A percentile compares a stretch with the other conserved stretches of the same genome.
Conservation (phyloP, 768 basidiomycete species). For the Leccinum olivaceopallidum region DNA sequence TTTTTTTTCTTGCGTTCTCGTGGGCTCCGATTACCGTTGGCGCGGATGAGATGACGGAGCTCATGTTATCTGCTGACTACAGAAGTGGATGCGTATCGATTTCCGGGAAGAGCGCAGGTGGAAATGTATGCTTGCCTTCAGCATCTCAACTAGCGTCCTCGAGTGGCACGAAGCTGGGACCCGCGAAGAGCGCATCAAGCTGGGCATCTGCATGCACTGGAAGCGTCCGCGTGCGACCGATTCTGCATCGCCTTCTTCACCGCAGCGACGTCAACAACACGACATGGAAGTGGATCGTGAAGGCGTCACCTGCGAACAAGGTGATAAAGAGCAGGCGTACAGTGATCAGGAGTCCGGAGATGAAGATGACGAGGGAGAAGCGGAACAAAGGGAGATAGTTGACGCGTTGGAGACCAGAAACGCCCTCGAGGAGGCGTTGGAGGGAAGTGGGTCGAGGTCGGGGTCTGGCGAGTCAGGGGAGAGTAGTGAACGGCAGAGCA, state of each 20-base stretch:
- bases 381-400: slow-evolving; percentile 52
- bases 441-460: slow-evolving; percentile 31
- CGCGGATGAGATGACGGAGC: background rate
- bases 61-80: slow-evolving; percentile 14
- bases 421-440: slow-evolving; percentile 60
- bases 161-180: slow-evolving; percentile 82
- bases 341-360: slow-evolving; percentile 47
- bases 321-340: slow-evolving; percentile 25
- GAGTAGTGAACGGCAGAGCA: slow-evolving; percentile 35
- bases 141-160: slow-evolving; percentile 76
- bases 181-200: slow-evolving; percentile 59
- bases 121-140: slow-evolving; percentile 86
- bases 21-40: background rate
- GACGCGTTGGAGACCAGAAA: slow-evolving; percentile 58
- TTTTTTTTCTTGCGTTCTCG: background rate
- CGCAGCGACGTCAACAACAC: slow-evolving; percentile 36
- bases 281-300: slow-evolving; percentile 35
- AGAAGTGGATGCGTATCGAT: slow-evolving; percentile 98
- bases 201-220: slow-evolving; percentile 72
- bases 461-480: slow-evolving; percentile 36
- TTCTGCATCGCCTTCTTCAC: slow-evolving; percentile 6
- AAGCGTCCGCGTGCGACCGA: slow-evolving; percentile 44
- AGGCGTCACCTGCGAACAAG: slow-evolving; percentile 17
- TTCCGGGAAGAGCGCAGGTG: slow-evolving; percentile 93
- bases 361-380: slow-evolving; percentile 61